Percentiles rank a stretch among this genome's conserved stretches.
Conservation (phyloP, 176 grass and related monocot genomes). For the sorghum (Sorghum bicolor) region Sorghum_bicolor_NCBIv3 NC_012871.2:64219001-64219500, state of each 20-base stretch:
- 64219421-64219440: too few relatives aligned
- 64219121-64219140: conserved; percentile 39
- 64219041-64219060: conserved; percentile 50
- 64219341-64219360: too few relatives aligned
- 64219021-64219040: conserved; percentile 33
- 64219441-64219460: too few relatives aligned
- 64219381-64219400: too few relatives aligned
- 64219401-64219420: too few relatives aligned
- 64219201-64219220: conserved; percentile 47
- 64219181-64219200: conserved; percentile 67
- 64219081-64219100: conserved; percentile 61
- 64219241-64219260: conserved; percentile 78
- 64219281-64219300: conserved; percentile 32
- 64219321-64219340: too few relatives aligned
- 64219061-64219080: conserved; percentile 36
- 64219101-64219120: conserved; percentile 67
- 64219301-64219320: too few relatives aligned
- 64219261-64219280: conserved; percentile 75
- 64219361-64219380: too few relatives aligned
- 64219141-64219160: conserved; percentile 72
- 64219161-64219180: conserved; percentile 50
- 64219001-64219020: conserved; percentile 46
- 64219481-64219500: too few relatives aligned
- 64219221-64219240: conserved; percentile 63
- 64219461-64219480: too few relatives aligned